Base-by-base conservation (phyloP, 2,329 filamentous ascomycete species). In the Sordariomycetes sp. region DNA sequence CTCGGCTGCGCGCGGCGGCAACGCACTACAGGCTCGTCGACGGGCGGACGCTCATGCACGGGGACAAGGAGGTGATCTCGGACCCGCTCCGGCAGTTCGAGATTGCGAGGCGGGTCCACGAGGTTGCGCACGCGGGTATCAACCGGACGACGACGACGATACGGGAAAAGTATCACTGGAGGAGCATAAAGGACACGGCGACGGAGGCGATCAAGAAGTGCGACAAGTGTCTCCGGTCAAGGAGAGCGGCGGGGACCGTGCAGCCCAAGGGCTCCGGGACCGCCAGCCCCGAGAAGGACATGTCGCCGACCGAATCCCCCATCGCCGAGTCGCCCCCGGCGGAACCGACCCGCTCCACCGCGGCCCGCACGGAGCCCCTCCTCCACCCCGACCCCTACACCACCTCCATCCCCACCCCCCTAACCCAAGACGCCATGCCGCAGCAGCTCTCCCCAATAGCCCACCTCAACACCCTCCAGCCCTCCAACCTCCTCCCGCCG, bases 81-180 rank as follows among this genome's bases (percentile, higher is more conserved):
- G 91, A 96, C 69, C 89, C 90, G 13, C 83, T 87, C 65, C 82
- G 84, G 62, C 94, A 99, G 74, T 95, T 95, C 69, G 89, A 94
- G 60, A 94, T 97, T 64, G 89, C 91, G 13, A 79, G 87, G 52
- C 76, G 79, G 59, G 79, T 91, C 42, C 94, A 99, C 70, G 76
- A 83, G 58, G 70, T 74, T 58, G 79, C 85, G 50, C 94, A 99
- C 67, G 90, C 87, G 7, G 94, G 94, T 55, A 97, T 97, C 76
- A 99, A 99, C 76, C 96, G 96, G 75, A 97, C 92, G 0, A 97
- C 92, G 1, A 91, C 92, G 22, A 87, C 85, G 22, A 96, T 99
- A 65, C 90, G 92, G 12, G 89, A 96, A 67, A 87, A 86, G 66
- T 96, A 92, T 68, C 94, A 97, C 72, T 99, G 94, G 94, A 91